These are phyloP conservation scores for Hibiscus mutabilis DNA, from an alignment of 345 rosid genomes.

Conservation along the genomic window DNA sequence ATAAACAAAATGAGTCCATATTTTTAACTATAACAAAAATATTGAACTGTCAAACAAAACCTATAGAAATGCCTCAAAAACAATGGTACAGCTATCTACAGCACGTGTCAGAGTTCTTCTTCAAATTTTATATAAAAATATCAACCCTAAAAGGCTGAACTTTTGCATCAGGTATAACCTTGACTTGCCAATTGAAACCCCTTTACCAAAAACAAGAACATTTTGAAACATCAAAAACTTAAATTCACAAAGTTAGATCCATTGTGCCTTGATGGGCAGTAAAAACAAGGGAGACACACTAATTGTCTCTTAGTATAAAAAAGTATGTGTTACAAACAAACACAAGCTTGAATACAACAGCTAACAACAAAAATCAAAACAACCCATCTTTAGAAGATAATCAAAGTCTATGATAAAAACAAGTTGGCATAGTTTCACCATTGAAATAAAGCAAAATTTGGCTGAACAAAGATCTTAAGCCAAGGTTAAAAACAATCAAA, in stretches of 20 bases:
- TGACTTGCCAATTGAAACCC: background rate
- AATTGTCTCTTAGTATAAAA: too few relatives aligned
- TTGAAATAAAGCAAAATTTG: background rate
- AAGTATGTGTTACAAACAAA: background rate
- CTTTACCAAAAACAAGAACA: background rate
- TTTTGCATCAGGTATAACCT: background rate
- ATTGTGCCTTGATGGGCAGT: too few relatives aligned
- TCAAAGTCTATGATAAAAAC: background rate
- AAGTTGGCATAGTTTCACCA: background rate
- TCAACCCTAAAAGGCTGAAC: background rate
- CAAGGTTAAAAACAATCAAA: background rate
- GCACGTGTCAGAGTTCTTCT: background rate
- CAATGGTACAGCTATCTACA: background rate
- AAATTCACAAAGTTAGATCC: background rate
- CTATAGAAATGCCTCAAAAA: background rate
- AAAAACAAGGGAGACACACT: too few relatives aligned
- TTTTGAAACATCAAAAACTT: background rate
- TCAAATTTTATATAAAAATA: background rate
- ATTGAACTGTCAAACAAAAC: background rate
- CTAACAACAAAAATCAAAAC: background rate
- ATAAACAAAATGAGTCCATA: background rate
- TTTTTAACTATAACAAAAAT: background rate
- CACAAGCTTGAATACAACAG: background rate
- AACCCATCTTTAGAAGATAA: background rate
- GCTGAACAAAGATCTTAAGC: background rate